phyloP scores from a whole-genome alignment of 208 protist genomes.

The Crithidia mellificae region DNA sequence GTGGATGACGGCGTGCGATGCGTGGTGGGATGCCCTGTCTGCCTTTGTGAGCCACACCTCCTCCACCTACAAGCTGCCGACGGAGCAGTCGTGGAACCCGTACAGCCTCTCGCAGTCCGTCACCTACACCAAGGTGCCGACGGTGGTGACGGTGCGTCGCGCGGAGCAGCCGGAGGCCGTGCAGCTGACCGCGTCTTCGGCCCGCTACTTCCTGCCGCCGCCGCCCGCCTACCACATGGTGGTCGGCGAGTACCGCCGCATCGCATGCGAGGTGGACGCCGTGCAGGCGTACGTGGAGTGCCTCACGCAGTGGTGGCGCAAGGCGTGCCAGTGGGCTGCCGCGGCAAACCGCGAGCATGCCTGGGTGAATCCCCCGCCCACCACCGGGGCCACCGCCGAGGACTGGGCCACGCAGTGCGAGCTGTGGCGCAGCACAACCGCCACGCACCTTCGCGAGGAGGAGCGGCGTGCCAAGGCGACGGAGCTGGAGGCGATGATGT shows the following conservation, averaged over 20 bases:
- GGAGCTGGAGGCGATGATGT: constrained; percentile 10
- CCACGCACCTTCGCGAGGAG: constrained; percentile 4
- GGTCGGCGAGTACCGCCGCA: not conserved
- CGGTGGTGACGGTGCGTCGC: not conserved
- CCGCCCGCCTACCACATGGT: constrained; percentile 19
- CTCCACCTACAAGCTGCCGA: constrained; percentile 7
- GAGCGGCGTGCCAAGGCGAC: constrained; percentile 1
- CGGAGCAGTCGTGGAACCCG: constrained; percentile 23
- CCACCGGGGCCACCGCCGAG: constrained; percentile 19
- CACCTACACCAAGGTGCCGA: not conserved
- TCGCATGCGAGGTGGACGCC: not conserved
- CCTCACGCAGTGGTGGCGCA: constrained; percentile 25
- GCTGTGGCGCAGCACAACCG: constrained; percentile 21
- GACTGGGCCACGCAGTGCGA: constrained; percentile 14
- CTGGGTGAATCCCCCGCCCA: constrained; percentile 34
- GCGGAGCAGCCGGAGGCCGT: not conserved
- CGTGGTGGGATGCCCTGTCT: constrained; percentile 17
- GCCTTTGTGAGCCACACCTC: not conserved
- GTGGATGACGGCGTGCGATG: constrained; percentile 14
- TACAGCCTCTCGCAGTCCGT: constrained; percentile 14
- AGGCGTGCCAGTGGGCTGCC: constrained; percentile 29
- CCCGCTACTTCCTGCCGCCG: constrained; percentile 12
- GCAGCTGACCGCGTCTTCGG: not conserved
- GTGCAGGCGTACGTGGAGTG: constrained; percentile 3
- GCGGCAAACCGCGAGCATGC: not conserved